These are phyloP conservation scores for Tulasnella sp. DNA, from an alignment of 768 basidiomycete genomes.

Conservation along the genomic window DNA sequence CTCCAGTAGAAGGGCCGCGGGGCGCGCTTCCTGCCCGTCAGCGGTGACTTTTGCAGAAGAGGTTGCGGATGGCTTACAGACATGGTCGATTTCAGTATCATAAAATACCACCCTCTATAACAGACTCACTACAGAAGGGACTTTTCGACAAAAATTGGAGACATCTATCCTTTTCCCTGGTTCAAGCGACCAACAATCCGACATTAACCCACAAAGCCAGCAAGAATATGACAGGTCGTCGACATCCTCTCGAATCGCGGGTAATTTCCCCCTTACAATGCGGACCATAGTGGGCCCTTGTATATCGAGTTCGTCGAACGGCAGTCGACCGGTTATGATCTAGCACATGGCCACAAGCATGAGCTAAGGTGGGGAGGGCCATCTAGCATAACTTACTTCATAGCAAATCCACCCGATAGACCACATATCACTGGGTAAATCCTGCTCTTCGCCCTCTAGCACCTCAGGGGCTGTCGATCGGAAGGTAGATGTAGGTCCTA, in stretches of 20 bases:
- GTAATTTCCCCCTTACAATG: not conserved
- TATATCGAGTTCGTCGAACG: not conserved
- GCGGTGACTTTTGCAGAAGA: not conserved
- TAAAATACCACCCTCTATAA: not conserved
- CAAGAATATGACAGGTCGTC: not conserved
- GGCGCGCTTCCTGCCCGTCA: not conserved
- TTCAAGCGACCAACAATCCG: not conserved
- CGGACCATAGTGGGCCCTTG: not conserved
- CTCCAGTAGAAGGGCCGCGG: not conserved
- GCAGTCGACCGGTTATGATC: not conserved
- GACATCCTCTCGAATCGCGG: not conserved
- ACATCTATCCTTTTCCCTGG: not conserved
- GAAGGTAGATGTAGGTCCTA: not conserved
- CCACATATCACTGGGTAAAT: not conserved
- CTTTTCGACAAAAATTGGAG: not conserved
- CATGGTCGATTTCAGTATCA: not conserved
- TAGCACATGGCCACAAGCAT: not conserved
- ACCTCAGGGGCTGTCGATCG: not conserved
- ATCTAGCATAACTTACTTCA: not conserved
- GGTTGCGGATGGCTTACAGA: not conserved
- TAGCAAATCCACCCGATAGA: not conserved
- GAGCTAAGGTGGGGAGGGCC: not conserved
- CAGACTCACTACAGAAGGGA: not conserved
- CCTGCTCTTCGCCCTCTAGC: not conserved
- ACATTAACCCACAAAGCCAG: not conserved